phyloP scores from a whole-genome alignment of 164 flowering plant species.

The Cinnamomum chago region DNA sequence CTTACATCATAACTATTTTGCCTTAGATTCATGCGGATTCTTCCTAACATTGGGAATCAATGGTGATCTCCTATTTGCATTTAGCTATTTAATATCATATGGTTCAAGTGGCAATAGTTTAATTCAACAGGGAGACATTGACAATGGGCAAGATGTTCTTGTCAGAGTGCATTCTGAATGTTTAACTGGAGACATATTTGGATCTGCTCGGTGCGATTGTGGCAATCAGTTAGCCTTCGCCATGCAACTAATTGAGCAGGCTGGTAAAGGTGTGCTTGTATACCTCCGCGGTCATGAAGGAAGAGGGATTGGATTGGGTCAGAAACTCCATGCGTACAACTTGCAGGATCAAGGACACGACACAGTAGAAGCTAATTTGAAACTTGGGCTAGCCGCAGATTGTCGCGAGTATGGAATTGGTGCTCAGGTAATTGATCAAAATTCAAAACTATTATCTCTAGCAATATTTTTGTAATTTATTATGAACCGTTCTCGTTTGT shows the following conservation, averaged over 20 bases:
- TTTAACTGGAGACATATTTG: slow-evolving; percentile 85
- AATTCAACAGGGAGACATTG: slow-evolving; percentile 59
- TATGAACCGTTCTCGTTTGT: too few relatives aligned
- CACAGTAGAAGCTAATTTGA: slow-evolving; percentile 91
- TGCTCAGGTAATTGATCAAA: slow-evolving; percentile 58
- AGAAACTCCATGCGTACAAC: slow-evolving; percentile 85
- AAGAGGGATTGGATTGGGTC: slow-evolving; percentile 89
- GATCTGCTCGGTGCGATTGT: slow-evolving; percentile 87
- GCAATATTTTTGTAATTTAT: too few relatives aligned
- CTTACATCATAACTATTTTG: too few relatives aligned
- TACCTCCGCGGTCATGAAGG: slow-evolving; percentile 95
- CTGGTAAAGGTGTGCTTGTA: slow-evolving; percentile 72
- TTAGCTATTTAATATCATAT: too few relatives aligned
- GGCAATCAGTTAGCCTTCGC: slow-evolving; percentile 84
- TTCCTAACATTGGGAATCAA: too few relatives aligned
- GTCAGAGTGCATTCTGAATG: slow-evolving; percentile 94
- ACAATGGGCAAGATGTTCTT: slow-evolving; percentile 75
- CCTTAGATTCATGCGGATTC: too few relatives aligned
- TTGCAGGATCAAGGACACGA: slow-evolving; percentile 94
- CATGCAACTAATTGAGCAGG: slow-evolving; percentile 73
- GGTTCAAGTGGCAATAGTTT: not conserved
- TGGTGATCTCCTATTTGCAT: too few relatives aligned
- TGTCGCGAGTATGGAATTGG: slow-evolving; percentile 93
- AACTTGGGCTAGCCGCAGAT: slow-evolving; percentile 85
- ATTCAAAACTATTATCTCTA: too few relatives aligned